Evolutionary conservation across 257 asterid species (phyloP).

Genomic region (Primulina tabacum): DNA sequence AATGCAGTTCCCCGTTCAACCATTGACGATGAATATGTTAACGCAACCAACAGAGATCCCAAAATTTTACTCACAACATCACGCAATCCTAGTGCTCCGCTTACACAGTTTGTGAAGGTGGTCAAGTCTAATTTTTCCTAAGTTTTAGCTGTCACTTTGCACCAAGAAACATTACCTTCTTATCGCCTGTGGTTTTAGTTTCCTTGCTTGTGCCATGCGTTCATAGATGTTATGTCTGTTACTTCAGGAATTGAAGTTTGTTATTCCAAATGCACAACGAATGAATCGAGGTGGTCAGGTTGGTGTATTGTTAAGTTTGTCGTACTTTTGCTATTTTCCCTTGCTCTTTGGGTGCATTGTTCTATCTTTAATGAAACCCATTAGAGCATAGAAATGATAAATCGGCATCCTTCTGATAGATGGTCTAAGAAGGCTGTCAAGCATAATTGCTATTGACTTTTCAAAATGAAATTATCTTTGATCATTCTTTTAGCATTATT

Average conservation of each 20-base stretch:
- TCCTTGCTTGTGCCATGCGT: not conserved
- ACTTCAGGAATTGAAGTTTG: slow-evolving; percentile 73
- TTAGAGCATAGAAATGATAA: slow-evolving; percentile 6
- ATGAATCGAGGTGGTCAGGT: slow-evolving; percentile 99
- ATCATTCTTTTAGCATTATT: not conserved
- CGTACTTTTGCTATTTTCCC: not conserved
- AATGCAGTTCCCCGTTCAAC: slow-evolving; percentile 71
- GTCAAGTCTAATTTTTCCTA: slow-evolving; percentile 6
- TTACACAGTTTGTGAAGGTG: slow-evolving; percentile 93
- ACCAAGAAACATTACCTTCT: not conserved
- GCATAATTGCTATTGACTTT: not conserved
- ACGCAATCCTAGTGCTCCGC: slow-evolving; percentile 93
- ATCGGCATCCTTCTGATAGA: not conserved
- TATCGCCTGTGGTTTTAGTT: not conserved
- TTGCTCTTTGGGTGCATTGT: slow-evolving; percentile 5
- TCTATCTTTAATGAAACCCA: not conserved
- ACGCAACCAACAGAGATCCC: slow-evolving; percentile 72
- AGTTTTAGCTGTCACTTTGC: not conserved
- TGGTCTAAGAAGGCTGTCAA: not conserved
- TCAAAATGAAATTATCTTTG: not conserved
- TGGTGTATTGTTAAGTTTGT: slow-evolving; percentile 26
- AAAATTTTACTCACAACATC: slow-evolving; percentile 89
- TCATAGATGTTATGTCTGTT: slow-evolving; percentile 5
- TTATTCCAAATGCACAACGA: slow-evolving; percentile 82
- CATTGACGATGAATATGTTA: slow-evolving; percentile 92